A percentile compares a stretch with the other conserved stretches of the same genome.
Conservation (phyloP, 768 basidiomycete genomes). For the Leccinum ochraceum region DNA sequence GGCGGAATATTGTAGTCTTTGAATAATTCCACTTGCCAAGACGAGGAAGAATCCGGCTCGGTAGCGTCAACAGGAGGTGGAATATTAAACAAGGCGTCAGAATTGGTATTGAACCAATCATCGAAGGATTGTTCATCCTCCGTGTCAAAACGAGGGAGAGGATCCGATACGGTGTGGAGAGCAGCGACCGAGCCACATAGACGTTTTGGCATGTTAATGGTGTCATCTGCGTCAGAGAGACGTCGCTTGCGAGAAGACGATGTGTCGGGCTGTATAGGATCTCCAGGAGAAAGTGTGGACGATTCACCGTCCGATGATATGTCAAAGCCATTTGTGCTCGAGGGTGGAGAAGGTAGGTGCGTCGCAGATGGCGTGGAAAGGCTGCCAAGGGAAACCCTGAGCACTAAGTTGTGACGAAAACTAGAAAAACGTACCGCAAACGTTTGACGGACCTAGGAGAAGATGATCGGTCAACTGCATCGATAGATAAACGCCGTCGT, state of each 20-base stretch:
- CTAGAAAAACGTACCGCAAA: conserved; percentile 16
- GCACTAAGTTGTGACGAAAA: rapidly evolving
- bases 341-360: conserved; percentile 17
- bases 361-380: conserved; percentile 3
- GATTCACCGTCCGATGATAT: neutral
- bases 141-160: conserved; percentile 21
- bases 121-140: conserved; percentile 31
- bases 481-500: conserved; percentile 14
- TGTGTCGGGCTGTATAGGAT: neutral
- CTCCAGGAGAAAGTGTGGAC: neutral
- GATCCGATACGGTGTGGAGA: conserved; percentile 34
- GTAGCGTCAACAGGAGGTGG: conserved; percentile 28
- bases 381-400: neutral
- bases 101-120: conserved; percentile 37
- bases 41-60: conserved; percentile 26
- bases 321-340: conserved; percentile 7
- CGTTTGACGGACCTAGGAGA: conserved; percentile 21
- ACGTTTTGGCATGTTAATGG: conserved; percentile 27
- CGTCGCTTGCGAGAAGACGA: conserved; percentile 35
- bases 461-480: neutral
- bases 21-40: conserved; percentile 39
- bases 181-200: conserved; percentile 16
- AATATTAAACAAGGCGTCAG: conserved; percentile 27
- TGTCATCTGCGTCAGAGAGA: conserved; percentile 34
- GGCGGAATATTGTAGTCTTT: conserved; percentile 25